These are phyloP conservation scores for Fusarium multiceps DNA, from an alignment of 2,329 filamentous ascomycete species.

Conservation along the genomic window DNA sequence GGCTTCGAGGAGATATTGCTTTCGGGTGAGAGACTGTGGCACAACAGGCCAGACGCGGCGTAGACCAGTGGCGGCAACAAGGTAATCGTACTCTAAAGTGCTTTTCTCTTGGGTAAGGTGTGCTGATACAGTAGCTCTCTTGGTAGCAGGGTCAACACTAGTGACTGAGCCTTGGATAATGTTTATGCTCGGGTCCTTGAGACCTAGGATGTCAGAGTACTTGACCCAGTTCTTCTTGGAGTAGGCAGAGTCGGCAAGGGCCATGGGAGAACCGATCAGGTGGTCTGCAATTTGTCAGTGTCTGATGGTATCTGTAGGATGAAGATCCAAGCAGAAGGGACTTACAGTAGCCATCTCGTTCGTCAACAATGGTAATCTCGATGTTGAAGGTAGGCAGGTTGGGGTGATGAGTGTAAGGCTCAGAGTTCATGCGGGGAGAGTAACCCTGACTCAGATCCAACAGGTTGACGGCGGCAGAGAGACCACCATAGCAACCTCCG, in stretches of 20 bases:
- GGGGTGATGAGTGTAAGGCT: slow-evolving; percentile 54
- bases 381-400: slow-evolving; percentile 63
- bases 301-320: background rate
- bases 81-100: slow-evolving; percentile 74
- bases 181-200: slow-evolving; percentile 71
- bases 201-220: slow-evolving; percentile 73
- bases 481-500: slow-evolving; percentile 78
- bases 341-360: slow-evolving; percentile 86
- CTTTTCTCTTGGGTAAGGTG: slow-evolving; percentile 56
- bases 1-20: slow-evolving; percentile 72
- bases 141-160: slow-evolving; percentile 67
- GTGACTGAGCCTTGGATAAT: slow-evolving; percentile 74
- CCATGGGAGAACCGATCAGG: slow-evolving; percentile 79
- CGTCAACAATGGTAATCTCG: slow-evolving; percentile 79
- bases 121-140: slow-evolving; percentile 68
- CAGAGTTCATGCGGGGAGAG: slow-evolving; percentile 57
- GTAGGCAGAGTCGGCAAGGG: slow-evolving; percentile 71
- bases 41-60: slow-evolving; percentile 78
- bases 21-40: slow-evolving; percentile 71
- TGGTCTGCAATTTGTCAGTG: slow-evolving; percentile 65
- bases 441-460: slow-evolving; percentile 71
- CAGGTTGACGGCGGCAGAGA: slow-evolving; percentile 74
- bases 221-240: slow-evolving; percentile 76
- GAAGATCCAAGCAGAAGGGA: slow-evolving; percentile 15
- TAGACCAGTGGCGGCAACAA: slow-evolving; percentile 78